Evolutionary conservation across 768 basidiomycete genomes (phyloP).

Genomic region (Kwoniella sp.): DNA sequence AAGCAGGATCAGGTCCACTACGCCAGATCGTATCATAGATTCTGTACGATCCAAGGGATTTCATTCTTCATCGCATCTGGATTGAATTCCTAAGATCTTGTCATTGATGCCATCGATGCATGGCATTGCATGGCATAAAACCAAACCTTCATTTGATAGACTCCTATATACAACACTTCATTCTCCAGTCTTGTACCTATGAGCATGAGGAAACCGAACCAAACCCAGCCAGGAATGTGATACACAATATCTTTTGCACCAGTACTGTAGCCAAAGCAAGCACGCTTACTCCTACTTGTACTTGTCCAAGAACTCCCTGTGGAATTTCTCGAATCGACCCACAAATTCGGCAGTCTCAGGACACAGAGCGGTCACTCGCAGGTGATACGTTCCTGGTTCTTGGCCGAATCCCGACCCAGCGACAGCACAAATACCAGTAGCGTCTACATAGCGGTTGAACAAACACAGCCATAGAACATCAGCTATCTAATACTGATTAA

Average conservation of each 20-base stretch:
- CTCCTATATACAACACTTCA: not conserved
- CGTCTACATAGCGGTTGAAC: slow-evolving; percentile 41
- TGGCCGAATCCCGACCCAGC: slow-evolving; percentile 95
- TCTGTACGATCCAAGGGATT: too few relatives aligned
- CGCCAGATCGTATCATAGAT: too few relatives aligned
- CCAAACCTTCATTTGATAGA: too few relatives aligned
- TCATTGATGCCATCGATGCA: not conserved
- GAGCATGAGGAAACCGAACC: not conserved
- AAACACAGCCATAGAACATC: not conserved
- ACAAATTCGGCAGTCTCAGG: slow-evolving; percentile 94
- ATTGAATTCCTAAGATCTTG: too few relatives aligned
- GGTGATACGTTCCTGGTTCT: slow-evolving; percentile 83
- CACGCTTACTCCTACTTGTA: slow-evolving; percentile 34
- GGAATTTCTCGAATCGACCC: slow-evolving; percentile 75
- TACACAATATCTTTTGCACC: too few relatives aligned
- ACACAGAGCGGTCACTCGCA: slow-evolving; percentile 89
- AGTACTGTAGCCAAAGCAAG: too few relatives aligned
- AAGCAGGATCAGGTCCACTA: too few relatives aligned
- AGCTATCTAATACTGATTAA: too few relatives aligned
- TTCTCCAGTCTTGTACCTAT: not conserved
- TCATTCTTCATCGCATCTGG: too few relatives aligned
- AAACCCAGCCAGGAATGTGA: too few relatives aligned
- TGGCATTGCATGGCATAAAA: not conserved
- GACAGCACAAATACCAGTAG: slow-evolving; percentile 75
- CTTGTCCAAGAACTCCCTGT: slow-evolving; percentile 64